Percentiles rank a stretch among this genome's conserved stretches.
phyloP scores from a whole-genome alignment of 1,284 basidiomycete genomes.

The Kwoniella shivajii region DNA sequence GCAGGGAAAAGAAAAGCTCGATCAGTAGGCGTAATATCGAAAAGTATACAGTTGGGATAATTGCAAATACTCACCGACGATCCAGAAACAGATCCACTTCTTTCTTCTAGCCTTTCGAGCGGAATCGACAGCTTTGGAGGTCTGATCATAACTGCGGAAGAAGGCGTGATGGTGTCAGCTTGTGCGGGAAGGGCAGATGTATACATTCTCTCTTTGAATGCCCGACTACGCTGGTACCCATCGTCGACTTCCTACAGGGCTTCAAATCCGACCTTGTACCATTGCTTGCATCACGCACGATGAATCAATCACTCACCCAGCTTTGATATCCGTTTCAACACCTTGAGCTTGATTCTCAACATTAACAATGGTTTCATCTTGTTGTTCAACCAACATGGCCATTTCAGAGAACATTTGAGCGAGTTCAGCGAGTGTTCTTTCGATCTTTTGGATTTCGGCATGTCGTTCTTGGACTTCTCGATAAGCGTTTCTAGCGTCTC shows the following conservation, averaged over 20 bases:
- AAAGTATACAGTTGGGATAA: not conserved
- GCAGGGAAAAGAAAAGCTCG: not conserved
- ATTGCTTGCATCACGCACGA: not conserved
- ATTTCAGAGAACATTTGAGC: slow-evolving; percentile 90
- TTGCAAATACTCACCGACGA: slow-evolving; percentile 49
- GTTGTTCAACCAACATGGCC: slow-evolving; percentile 74
- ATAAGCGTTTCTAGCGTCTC: slow-evolving; percentile 79
- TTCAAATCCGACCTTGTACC: not conserved
- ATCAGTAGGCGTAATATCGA: not conserved
- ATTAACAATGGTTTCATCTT: slow-evolving; percentile 70
- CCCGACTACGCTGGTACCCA: no score
- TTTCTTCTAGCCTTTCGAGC: slow-evolving; percentile 75
- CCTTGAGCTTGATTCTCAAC: slow-evolving; percentile 66
- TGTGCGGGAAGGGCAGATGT: no score
- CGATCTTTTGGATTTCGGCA: slow-evolving; percentile 83
- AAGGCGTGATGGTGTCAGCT: not conserved
- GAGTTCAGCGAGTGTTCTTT: slow-evolving; percentile 82
- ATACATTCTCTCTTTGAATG: not conserved
- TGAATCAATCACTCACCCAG: slow-evolving; percentile 60
- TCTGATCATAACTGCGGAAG: slow-evolving; percentile 62
- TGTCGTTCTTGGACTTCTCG: slow-evolving; percentile 90
- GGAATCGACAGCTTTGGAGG: slow-evolving; percentile 72
- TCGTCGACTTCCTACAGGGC: no score
- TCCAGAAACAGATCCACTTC: slow-evolving; percentile 76
- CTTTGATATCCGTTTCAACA: slow-evolving; percentile 68